Percentiles rank a stretch among this genome's conserved stretches.
These are phyloP conservation scores for Helotiales sp. DNA, from an alignment of 2,329 filamentous ascomycete species.

Conservation along the genomic window DNA sequence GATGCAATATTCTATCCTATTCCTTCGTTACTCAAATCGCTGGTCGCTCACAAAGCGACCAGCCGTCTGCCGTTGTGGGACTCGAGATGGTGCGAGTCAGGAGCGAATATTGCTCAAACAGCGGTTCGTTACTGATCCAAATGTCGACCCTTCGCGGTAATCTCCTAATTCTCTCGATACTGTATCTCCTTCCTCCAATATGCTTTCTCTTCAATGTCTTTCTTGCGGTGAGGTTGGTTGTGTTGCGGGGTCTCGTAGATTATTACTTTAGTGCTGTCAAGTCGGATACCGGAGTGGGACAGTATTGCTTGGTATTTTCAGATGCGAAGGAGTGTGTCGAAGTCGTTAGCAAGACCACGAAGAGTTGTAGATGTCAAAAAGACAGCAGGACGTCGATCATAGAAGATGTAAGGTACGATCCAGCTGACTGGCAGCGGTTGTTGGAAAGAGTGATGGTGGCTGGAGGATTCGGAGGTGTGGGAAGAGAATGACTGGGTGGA, in stretches of 20 bases:
- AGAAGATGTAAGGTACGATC: conserved; percentile 25
- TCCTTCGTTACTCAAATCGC: conserved; percentile 15
- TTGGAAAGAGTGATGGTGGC: conserved; percentile 22
- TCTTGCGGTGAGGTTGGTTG: conserved; percentile 8
- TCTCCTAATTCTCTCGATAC: neutral
- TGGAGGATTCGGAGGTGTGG: neutral
- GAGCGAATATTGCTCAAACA: conserved; percentile 2
- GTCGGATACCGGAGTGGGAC: neutral
- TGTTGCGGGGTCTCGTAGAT: conserved; percentile 14
- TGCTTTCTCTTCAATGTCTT: conserved; percentile 9
- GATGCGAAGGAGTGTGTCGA: conserved; percentile 12
- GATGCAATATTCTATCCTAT: conserved; percentile 8
- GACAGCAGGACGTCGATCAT: conserved; percentile 6
- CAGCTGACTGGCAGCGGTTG: conserved; percentile 26
- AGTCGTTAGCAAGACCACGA: conserved; percentile 14
- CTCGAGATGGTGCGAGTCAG: conserved; percentile 13
- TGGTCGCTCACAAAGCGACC: conserved; percentile 28
- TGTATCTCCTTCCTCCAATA: neutral
- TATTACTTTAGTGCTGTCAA: conserved; percentile 21
- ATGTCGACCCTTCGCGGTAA: neutral
- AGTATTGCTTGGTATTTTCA: neutral
- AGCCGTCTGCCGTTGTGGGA: conserved; percentile 19
- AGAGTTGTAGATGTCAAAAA: conserved; percentile 16
- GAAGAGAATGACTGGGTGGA: conserved; percentile 9
- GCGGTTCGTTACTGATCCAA: conserved; percentile 11